Percentiles rank a stretch among this genome's conserved stretches.
Evolutionary conservation across 2,329 filamentous ascomycete species (phyloP).

Genomic region (Dothideomycetes sp.): DNA sequence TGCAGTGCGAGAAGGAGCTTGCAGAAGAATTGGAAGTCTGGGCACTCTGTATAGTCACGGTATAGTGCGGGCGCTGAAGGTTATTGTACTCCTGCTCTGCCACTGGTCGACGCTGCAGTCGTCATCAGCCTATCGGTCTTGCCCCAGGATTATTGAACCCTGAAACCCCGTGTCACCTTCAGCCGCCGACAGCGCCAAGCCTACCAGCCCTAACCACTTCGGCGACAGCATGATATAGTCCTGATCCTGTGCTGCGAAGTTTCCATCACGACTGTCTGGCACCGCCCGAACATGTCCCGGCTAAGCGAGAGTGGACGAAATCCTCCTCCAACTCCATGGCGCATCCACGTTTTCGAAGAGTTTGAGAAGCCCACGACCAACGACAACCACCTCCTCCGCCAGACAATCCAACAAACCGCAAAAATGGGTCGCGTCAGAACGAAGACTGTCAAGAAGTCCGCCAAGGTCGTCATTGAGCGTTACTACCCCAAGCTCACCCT

Average conservation of each 20-base stretch:
- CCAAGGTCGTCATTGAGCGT: slow-evolving; percentile 99
- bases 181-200: background rate
- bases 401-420: slow-evolving; percentile 18
- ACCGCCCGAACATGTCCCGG: background rate
- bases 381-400: slow-evolving; percentile 8
- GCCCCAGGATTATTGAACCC: too few relatives aligned
- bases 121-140: too few relatives aligned
- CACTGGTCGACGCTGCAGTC: too few relatives aligned
- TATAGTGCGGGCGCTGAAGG: too few relatives aligned
- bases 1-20: slow-evolving; percentile 3
- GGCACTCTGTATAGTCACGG: too few relatives aligned
- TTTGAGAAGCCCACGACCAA: slow-evolving; percentile 2
- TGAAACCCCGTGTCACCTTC: background rate
- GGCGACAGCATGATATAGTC: too few relatives aligned
- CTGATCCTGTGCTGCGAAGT: too few relatives aligned
- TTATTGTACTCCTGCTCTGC: too few relatives aligned
- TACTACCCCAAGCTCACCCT: slow-evolving; percentile 93
- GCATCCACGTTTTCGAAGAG: background rate
- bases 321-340: background rate
- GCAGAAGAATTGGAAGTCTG: too few relatives aligned
- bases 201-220: background rate
- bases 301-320: background rate
- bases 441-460: slow-evolving; percentile 68
- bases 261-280: too few relatives aligned
- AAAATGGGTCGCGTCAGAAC: slow-evolving; percentile 48